Base-by-base conservation (phyloP, 352 stramenopile species). In the Phytopythium helicoides region DNA sequence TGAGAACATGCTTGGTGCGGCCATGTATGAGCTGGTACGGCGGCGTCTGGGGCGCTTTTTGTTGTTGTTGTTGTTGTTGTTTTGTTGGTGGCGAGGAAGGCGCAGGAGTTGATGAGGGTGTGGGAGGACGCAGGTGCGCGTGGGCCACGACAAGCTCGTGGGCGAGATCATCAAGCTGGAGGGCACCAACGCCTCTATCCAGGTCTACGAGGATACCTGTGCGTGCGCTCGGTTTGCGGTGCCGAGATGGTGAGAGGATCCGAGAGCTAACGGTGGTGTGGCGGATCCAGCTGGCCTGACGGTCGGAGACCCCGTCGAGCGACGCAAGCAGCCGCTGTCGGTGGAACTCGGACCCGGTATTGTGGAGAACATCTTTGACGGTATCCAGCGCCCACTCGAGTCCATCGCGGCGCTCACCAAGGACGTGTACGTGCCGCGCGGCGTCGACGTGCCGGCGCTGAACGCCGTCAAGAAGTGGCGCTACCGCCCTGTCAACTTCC, bases 121-220 rank as follows among this genome's bases (percentile, higher is more conserved):
- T n/a, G n/a, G n/a, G n/a, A n/a, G n/a, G n/a, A n/a, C n/a, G n/a
- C n/a, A 99, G 64, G 96, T 99, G 36, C 93, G 97, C 76, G 97
- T 99, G 38, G 97, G 97, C 18, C 96, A 99, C 69, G 92, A 98
- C 74, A 99, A 99, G 72, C 92, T 99, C 36, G 97, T 99, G 46
- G 97, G 97, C 62, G 97, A 99, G 76, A 99, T 99, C 68, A 99
- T 99, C 62, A 98, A 99, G 85, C 86, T 99, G 28, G 97, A 99
- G 68, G 97, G 97, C 63, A 98, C 98, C 59, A 99, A 98, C 47
- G 97, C 97, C 31, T 99, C 94, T 41, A 99, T 99, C 62, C 97
- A 99, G 70, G 96, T 99, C 39, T 99, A 99, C 81, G 96, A 99
- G 68, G 96, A 99, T 72, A 99, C 97, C 50, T 94, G 71, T 86